These are phyloP conservation scores for Colletotrichum musicola DNA, from an alignment of 2,329 filamentous ascomycete species.

Conservation along the genomic window DNA sequence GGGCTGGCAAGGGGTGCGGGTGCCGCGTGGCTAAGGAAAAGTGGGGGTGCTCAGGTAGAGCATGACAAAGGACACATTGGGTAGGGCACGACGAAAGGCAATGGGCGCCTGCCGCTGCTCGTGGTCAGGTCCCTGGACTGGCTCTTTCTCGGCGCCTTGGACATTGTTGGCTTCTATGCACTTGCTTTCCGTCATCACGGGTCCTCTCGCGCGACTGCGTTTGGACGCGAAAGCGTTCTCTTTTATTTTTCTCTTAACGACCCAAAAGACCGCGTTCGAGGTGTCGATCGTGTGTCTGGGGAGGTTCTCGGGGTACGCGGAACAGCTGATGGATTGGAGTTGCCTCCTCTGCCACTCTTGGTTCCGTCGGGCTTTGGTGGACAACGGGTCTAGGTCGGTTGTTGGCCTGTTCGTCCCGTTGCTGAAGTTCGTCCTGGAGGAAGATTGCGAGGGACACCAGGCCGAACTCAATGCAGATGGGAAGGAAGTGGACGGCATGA, in stretches of 20 bases:
- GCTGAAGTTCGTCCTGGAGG: too few relatives aligned
- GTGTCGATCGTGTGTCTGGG: too few relatives aligned
- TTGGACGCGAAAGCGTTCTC: too few relatives aligned
- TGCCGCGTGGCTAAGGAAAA: too few relatives aligned
- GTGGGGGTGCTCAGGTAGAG: conserved; percentile 86
- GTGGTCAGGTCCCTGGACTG: conserved; percentile 62
- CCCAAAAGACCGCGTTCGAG: too few relatives aligned
- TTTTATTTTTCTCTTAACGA: too few relatives aligned
- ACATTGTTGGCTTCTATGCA: conserved; percentile 85
- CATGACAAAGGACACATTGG: too few relatives aligned
- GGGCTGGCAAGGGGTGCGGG: too few relatives aligned
- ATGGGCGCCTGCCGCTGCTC: conserved; percentile 90
- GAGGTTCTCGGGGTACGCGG: too few relatives aligned
- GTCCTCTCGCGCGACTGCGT: not conserved
- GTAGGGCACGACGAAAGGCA: conserved; percentile 81
- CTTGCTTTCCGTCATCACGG: conserved; percentile 85
- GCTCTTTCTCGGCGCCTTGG: conserved; percentile 60
- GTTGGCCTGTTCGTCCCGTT: not conserved
- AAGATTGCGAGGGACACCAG: not conserved
- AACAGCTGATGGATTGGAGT: too few relatives aligned
- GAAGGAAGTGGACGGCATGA: not conserved
- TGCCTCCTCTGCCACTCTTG: too few relatives aligned
- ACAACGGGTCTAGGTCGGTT: not conserved
- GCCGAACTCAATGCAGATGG: not conserved
- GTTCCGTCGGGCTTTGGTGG: not conserved